A percentile compares a stretch with the other conserved stretches of the same genome.
Evolutionary conservation across 805 yeast species (phyloP).

Genomic region (Hagleromyces aurorensis): DNA sequence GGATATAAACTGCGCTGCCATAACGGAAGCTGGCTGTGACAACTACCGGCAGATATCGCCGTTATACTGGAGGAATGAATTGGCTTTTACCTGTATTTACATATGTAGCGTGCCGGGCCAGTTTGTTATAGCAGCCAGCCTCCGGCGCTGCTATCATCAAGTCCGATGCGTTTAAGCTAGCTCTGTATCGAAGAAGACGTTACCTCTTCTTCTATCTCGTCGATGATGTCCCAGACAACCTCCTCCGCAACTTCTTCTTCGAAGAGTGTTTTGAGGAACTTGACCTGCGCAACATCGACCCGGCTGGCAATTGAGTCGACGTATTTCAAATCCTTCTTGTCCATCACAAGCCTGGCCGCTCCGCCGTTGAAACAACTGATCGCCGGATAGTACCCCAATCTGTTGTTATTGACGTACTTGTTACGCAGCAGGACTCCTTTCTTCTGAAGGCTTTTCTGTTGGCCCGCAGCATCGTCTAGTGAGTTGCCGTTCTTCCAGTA

Average conservation of each 20-base stretch:
- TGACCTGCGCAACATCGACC: constrained; percentile 36
- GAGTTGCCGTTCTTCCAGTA: constrained; percentile 25
- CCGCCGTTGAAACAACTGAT: constrained; percentile 79
- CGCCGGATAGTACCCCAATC: constrained; percentile 87
- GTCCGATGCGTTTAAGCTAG: no score
- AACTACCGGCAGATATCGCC: no score
- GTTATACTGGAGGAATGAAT: no score
- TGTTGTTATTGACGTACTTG: constrained; percentile 64
- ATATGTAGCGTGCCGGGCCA: no score
- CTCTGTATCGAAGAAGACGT: no score
- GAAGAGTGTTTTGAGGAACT: constrained; percentile 52
- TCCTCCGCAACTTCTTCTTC: constrained; percentile 72
- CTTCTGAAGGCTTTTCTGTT: constrained; percentile 22
- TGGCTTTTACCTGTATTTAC: no score
- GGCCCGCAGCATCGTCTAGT: constrained; percentile 1
- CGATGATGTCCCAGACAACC: constrained; percentile 72
- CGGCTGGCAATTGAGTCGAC: constrained; percentile 7
- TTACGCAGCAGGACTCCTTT: constrained; percentile 23
- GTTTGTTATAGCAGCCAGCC: no score
- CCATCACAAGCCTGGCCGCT: constrained; percentile 58
- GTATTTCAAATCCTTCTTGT: constrained; percentile 47
- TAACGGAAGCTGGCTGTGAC: no score
- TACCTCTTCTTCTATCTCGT: constrained; percentile 64
- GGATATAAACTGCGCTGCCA: no score
- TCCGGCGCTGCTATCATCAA: no score